Conservation (phyloP, 306 rosid genomes). For the Trichosanthes truncata region DNA sequence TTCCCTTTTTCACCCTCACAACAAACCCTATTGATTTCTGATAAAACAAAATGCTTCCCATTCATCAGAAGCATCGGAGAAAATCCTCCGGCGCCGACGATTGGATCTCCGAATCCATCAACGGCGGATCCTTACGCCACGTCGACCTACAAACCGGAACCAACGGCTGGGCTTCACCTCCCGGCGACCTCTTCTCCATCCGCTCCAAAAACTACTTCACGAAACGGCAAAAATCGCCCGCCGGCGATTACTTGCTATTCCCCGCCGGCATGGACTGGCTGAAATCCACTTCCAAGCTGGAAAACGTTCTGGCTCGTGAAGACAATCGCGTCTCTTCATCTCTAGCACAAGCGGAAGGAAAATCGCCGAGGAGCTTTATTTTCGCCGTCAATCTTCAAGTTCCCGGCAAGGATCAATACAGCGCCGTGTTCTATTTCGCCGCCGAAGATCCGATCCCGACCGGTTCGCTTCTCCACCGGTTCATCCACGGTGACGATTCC, state of each 20-base stretch:
- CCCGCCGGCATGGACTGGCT: conserved; percentile 90
- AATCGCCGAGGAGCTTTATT: conserved; percentile 49
- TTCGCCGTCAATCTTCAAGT: conserved; percentile 75
- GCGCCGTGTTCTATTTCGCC: conserved; percentile 73
- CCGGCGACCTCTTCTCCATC: conserved; percentile 65
- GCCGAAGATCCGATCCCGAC: conserved; percentile 52
- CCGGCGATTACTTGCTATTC: conserved; percentile 59
- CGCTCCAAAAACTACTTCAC: conserved; percentile 47
- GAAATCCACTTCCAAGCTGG: conserved; percentile 54
- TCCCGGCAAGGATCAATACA: conserved; percentile 74
- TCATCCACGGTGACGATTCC: conserved; percentile 59
- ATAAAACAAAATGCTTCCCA: conserved; percentile 32
- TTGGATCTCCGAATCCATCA: conserved; percentile 48
- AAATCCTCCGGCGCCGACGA: conserved; percentile 16
- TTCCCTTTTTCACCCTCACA: background rate
- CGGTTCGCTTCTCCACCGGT: conserved; percentile 57
- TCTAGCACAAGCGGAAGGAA: conserved; percentile 50
- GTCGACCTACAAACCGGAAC: conserved; percentile 63
- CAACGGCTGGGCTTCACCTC: conserved; percentile 92
- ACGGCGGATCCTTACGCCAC: conserved; percentile 59
- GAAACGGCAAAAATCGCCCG: conserved; percentile 42
- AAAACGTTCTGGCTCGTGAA: conserved; percentile 56
- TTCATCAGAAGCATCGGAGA: conserved; percentile 24
- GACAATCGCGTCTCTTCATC: conserved; percentile 55
- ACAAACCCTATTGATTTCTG: background rate